Base-by-base conservation (phyloP, 2,329 filamentous ascomycete genomes). In the Botryotinia convoluta region DNA sequence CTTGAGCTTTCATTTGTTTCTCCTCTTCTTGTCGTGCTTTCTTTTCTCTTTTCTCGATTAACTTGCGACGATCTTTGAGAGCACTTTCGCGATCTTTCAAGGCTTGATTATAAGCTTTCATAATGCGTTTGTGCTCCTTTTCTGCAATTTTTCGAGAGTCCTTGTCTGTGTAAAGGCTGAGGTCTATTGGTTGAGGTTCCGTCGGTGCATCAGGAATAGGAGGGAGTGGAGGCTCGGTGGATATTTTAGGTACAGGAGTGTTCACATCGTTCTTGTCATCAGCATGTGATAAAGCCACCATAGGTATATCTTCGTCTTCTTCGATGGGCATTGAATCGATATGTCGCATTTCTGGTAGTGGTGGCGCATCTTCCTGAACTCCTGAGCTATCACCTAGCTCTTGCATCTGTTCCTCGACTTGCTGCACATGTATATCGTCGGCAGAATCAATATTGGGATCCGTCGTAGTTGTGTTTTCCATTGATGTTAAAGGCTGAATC, bases 141-240 rank as follows among this genome's bases (percentile, higher is more conserved):
- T 93, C 90, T 1, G 90, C 91, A 59, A 89, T 85, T 77, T 92
- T 93, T 14, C 89, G 88, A 42, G 88, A 84, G 10, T 89, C 87
- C 78, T 91, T 91, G 81, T 93, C 89, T 2, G 86, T 83, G 79
- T 89, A 90, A 64, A 85, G 82, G 62, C 85, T 84, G 1, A 90
- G 80, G 76, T 94, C 86, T 2, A 91, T 87, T 3, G 84, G 82
- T 2, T 84, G 79, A 2, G 89, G 90, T 68, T 87, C 84, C 8
- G 83, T 75, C 1, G 92, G 92, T 5, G 86, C 79, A 14, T 83
- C 80, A 14, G 87, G 86, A 20, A 88, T 81, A 1, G 85, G 83
- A 29, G 86, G 86, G 7, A 87, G 79, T 26, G 74, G 64, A 51
- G 75, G 78, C 14, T 85, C 81, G 3, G 86, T 85, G 83, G 74